Base-by-base conservation (phyloP, 2,329 filamentous ascomycete genomes). In the Cercospora sojina region DNA sequence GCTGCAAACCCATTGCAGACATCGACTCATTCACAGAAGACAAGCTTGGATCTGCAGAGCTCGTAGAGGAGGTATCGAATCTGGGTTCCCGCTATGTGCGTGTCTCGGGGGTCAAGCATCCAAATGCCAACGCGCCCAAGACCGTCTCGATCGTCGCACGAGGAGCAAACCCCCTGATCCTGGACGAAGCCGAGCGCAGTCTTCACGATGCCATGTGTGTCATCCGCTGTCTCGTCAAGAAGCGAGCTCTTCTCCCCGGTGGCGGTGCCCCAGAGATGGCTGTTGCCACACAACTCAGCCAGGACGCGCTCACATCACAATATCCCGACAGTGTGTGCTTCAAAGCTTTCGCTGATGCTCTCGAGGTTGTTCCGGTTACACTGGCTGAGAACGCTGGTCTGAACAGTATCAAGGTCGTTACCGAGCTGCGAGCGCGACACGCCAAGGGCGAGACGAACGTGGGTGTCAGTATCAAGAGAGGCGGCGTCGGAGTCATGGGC, bases 21-120 rank as follows among this genome's bases (percentile, higher is more conserved):
- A 91, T 99, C 76, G 95, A 99, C 80, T 97, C 93, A 12, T 99
- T 99, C 83, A 95, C 93, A 18, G 95, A 99, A 82, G 95, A 99
- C 82, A 99, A 98, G 85, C 89, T 99, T 64, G 95, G 93, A 71
- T 90, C 89, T 49, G 95, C 95, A 35, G 95, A 99, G 76, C 84
- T 99, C 38, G 89, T 99, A 23, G 95, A 99, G 82, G 95, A 99
- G 82, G 88, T 92, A 10, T 89, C 95, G 78, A 89, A 90, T 43
- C 91, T 90, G 16, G 95, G 95, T 67, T 91, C 93, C 69, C 90
- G 94, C 71, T 94, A 97, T 81, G 92, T 97, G 75, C 97, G 97
- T 85, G 88, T 99, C 59, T 96, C 92, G 1, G 95, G 95, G 68
- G 93, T 96, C 74, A 95, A 92, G 82, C 84, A 88, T 49, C 85